These are phyloP conservation scores for Puccinellia tenuiflora DNA, from an alignment of 176 grass and related monocot genomes.

Conservation along the genomic window DNA sequence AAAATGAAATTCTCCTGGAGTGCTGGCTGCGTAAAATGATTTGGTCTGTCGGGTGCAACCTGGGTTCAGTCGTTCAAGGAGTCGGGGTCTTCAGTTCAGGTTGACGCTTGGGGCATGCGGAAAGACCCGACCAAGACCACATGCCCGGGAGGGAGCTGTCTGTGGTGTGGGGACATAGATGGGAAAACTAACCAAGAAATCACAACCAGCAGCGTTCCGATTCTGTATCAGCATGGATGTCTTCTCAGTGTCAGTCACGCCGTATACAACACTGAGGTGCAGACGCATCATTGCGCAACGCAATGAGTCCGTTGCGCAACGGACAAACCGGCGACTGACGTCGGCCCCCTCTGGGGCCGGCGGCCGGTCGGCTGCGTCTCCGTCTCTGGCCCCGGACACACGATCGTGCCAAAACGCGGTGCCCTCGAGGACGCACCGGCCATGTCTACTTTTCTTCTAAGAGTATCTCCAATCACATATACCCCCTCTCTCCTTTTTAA, in stretches of 20 bases:
- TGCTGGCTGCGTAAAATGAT: not conserved
- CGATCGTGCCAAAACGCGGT: not conserved
- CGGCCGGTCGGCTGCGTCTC: not conserved
- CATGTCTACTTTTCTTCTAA: no score
- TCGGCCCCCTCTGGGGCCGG: not conserved
- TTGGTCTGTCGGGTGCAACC: not conserved
- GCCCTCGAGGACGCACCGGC: no score
- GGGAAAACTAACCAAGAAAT: not conserved
- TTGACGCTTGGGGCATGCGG: not conserved
- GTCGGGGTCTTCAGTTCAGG: not conserved
- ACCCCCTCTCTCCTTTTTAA: no score
- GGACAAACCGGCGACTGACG: not conserved
- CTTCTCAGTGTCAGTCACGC: not conserved
- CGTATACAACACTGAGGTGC: not conserved
- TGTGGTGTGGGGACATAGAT: not conserved
- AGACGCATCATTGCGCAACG: not conserved
- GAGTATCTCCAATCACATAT: no score
- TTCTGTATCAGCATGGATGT: not conserved
- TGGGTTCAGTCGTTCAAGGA: not conserved
- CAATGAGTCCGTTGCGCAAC: not conserved
- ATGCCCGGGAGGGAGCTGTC: not conserved
- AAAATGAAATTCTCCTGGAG: not conserved
- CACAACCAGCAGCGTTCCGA: no score
- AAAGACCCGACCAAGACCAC: not conserved
- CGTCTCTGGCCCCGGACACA: not conserved